A percentile compares a stretch with the other conserved stretches of the same genome.
These are phyloP conservation scores for Thymus quinquecostatus DNA, from an alignment of 257 asterid species.

Conservation along the genomic window DNA sequence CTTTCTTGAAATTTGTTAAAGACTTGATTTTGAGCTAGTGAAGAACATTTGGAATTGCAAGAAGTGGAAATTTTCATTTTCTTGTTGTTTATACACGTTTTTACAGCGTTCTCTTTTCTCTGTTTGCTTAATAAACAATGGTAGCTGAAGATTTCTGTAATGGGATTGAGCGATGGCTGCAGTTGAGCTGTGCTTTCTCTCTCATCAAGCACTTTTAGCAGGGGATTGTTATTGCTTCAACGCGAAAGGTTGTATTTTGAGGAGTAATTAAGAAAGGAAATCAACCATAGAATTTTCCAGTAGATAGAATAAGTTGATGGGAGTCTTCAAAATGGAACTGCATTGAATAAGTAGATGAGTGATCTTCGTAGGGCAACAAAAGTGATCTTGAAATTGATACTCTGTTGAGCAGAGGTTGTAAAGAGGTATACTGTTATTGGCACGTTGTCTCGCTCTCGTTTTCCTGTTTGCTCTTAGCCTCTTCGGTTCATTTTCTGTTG, in stretches of 20 bases:
- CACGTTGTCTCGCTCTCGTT: not conserved
- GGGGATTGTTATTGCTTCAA: not conserved
- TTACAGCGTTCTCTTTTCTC: not conserved
- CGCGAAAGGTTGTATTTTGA: too few species aligned
- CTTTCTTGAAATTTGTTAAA: not conserved
- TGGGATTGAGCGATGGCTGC: not conserved
- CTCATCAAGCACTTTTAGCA: not conserved
- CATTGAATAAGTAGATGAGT: not conserved
- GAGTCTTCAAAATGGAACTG: too few species aligned
- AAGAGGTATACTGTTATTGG: slow-evolving; percentile 4
- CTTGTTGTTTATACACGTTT: not conserved
- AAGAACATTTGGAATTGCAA: not conserved
- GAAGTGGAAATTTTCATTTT: not conserved
- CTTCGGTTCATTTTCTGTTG: not conserved
- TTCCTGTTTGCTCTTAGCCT: slow-evolving; percentile 9
- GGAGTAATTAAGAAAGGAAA: not conserved
- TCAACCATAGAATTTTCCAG: not conserved
- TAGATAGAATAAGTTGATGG: too few species aligned
- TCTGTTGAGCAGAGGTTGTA: not conserved
- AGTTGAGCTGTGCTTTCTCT: not conserved
- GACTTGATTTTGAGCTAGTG: not conserved
- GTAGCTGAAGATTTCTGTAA: not conserved
- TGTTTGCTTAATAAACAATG: not conserved
- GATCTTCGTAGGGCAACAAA: slow-evolving; percentile 1
- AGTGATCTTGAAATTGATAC: slow-evolving; percentile 5